Evolutionary conservation across 1,284 basidiomycete species (phyloP), one percentile per base, ranked within the genome.

Genomic region (Leccinum angustisporum): DNA sequence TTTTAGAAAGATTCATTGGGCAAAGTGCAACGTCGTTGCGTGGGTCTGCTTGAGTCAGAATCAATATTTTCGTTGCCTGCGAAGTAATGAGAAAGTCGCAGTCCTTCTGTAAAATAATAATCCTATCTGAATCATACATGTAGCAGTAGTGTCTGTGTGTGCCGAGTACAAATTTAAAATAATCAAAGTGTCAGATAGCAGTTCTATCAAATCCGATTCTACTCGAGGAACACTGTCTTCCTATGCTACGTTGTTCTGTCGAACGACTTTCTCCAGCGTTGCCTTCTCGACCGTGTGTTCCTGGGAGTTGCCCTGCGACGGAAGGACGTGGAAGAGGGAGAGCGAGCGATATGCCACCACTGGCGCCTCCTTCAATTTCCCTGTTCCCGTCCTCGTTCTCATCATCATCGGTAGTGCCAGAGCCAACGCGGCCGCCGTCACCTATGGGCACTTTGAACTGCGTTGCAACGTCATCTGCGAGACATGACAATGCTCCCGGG

Each of bases 381-480:
- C 18, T 11, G 3, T 51, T 11, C 11, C 8, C 25, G 1, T n/a
- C 56, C 7, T 14, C 0, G n/a, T 33, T 53, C 52, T 18, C 40
- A 18, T 43, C 18, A 16, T 9, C 50, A 6, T 18, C 52, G 21
- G 8, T 25, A 16, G 25, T 51, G 25, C 25, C 27, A 30, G 27
- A 5, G 30, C 1, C 58, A 5, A 3, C 16, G 2, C 8, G 54
- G 48, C 13, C 40, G 10, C 27, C 27, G 27, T 68, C 62, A 11
- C 71, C 69, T 18, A 91, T 79, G 2, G 90, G 89, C 13, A 92
- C 87, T 69, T 92, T 88, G 69, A 91, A 92, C 6, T 90, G 84
- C 1, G 88, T 90, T 1, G 87, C 88, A 11, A 92, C 88, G 67
- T 92, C 90, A 67, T 91, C 88, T 6, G 83, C 85, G 76, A 84